Percentiles rank a stretch among this genome's conserved stretches.
Conservation (phyloP, 2,329 filamentous ascomycete genomes). For the Hypoxylon rubiginosum region DNA sequence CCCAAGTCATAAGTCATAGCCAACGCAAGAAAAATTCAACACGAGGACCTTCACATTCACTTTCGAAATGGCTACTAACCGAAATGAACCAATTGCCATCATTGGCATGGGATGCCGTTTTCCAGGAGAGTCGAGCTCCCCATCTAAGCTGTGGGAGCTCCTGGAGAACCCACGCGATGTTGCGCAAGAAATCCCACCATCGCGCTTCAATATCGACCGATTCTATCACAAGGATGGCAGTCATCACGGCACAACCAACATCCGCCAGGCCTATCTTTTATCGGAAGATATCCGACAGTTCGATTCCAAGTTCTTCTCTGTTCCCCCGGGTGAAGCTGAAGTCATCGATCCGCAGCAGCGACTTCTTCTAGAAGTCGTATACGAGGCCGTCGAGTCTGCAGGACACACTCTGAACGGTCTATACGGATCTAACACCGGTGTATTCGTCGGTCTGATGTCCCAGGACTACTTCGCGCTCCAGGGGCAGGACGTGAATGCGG, state of each 20-base stretch:
- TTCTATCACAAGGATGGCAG: conserved; percentile 49
- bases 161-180: conserved; percentile 46
- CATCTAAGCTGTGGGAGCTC: conserved; percentile 55
- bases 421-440: conserved; percentile 36
- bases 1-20: background rate
- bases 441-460: conserved; percentile 43
- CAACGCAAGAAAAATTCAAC: background rate
- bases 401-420: conserved; percentile 41
- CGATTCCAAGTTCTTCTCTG: conserved; percentile 50
- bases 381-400: conserved; percentile 45
- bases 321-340: conserved; percentile 42
- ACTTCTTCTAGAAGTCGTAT: conserved; percentile 45
- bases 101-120: conserved; percentile 59
- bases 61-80: background rate
- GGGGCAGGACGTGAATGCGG: conserved; percentile 15
- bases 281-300: conserved; percentile 40
- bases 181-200: conserved; percentile 35
- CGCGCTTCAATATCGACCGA: conserved; percentile 43
- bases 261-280: conserved; percentile 46
- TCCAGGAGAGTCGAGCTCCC: conserved; percentile 52
- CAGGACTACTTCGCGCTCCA: conserved; percentile 33
- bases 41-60: conserved; percentile 2
- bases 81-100: conserved; percentile 57
- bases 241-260: conserved; percentile 50
- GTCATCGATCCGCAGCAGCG: conserved; percentile 41